Evolutionary conservation across 2,329 filamentous ascomycete genomes (phyloP).

Genomic region (Fusarium torulosum): DNA sequence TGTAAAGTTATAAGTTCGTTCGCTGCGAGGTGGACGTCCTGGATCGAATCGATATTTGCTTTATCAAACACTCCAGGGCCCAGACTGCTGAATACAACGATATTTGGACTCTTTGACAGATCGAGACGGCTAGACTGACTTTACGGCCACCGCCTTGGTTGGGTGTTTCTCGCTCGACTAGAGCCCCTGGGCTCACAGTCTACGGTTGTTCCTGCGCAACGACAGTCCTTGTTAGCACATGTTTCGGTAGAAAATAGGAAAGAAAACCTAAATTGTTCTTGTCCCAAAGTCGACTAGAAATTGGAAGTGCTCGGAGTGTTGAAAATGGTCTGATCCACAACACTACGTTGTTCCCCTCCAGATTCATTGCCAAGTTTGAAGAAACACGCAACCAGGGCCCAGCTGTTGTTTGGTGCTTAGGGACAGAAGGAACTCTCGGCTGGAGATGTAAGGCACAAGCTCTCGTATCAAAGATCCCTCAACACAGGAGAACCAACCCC

Average conservation of each 20-base stretch:
- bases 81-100: neutral
- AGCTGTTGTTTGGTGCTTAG: neutral
- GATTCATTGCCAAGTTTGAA: neutral
- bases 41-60: constrained; percentile 1
- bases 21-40: neutral
- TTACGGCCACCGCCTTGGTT: neutral
- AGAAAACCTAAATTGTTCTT: neutral
- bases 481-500: neutral
- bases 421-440: neutral
- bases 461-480: neutral
- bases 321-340: neutral
- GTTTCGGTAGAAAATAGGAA: neutral
- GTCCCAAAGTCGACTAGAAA: neutral
- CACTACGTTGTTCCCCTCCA: neutral
- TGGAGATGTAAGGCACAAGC: neutral
- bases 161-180: neutral
- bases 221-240: neutral
- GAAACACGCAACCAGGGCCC: neutral
- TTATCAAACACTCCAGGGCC: neutral
- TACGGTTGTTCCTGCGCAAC: no score
- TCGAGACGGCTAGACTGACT: neutral
- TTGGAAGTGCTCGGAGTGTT: neutral
- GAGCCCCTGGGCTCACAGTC: neutral
- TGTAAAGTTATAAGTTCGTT: constrained; percentile 15
- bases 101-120: neutral